These are phyloP conservation scores for Kluyveromyces aestuarii DNA, from an alignment of 805 yeast species.

Conservation along the genomic window DNA sequence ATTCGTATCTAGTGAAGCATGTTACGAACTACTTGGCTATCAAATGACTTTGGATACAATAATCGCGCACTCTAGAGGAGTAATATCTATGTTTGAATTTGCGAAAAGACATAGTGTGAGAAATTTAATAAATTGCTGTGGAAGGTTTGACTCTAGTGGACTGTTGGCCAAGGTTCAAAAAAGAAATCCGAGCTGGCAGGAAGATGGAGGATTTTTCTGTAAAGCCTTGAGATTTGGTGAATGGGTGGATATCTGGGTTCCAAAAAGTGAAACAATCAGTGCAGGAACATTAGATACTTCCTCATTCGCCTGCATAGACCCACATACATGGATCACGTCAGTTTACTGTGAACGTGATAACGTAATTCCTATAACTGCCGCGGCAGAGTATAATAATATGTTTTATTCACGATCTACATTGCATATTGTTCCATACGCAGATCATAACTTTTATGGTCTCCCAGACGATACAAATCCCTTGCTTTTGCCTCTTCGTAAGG, in stretches of 20 bases:
- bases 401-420: conserved; percentile 50
- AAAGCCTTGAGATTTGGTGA: conserved; percentile 44
- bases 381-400: conserved; percentile 46
- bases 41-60: conserved; percentile 45
- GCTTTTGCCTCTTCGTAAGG: conserved; percentile 36
- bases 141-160: conserved; percentile 51
- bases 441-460: conserved; percentile 69
- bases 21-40: conserved; percentile 25
- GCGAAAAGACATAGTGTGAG: conserved; percentile 46
- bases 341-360: conserved; percentile 64
- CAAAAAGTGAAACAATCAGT: conserved; percentile 42
- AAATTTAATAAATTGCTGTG: conserved; percentile 60
- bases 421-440: conserved; percentile 55
- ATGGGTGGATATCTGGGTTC: conserved; percentile 33
- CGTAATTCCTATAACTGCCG: conserved; percentile 57
- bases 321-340: conserved; percentile 46
- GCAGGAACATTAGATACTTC: conserved; percentile 41
- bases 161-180: conserved; percentile 33
- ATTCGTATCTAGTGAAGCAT: conserved; percentile 25
- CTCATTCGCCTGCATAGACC: conserved; percentile 33
- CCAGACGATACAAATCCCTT: conserved; percentile 30
- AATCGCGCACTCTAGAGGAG: conserved; percentile 76
- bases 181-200: conserved; percentile 31
- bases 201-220: conserved; percentile 33
- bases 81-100: conserved; percentile 68